Base-by-base conservation (phyloP, 495 filamentous ascomycete genomes). In the Tuber calosporum region DNA sequence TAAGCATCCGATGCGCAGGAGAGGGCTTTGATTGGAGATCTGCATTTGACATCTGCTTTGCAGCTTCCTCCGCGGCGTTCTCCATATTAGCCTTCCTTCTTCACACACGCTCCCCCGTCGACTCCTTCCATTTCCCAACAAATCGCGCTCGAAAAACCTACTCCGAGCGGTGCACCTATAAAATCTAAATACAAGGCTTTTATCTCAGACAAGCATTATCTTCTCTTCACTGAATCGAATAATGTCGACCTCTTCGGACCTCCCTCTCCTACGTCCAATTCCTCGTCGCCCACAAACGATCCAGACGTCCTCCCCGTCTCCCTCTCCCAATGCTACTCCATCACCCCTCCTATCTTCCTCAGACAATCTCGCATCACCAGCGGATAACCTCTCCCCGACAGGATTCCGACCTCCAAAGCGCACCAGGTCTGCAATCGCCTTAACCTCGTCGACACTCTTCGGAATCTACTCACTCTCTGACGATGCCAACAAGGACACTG, bases 381-480 rank as follows among this genome's bases (percentile, higher is more conserved):
- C 30, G 67, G 80, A 78, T 37, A 80, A 80, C 72, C 45, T 70
- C 22, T 36, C 58, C 19, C 38, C 17, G 8, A 66, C 67, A 68
- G 53, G 34, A 34, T 34, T 30, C 4, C 8, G 77, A 43, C 77
- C 83, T 36, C 75, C 86, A 62, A 89, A 86, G 81, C 88, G 91
- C 70, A 90, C 90, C 40, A 88, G 89, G 69, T 97, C 93, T 4
- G 86, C 92, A 39, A 86, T 94, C 78, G 96, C 97, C 81, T 87
- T 98, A 69, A 97, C 93, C 39, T 89, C 91, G 20, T 92, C 92
- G 3, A 97, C 95, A 1, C 88, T 98, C 0, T 91, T 89, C 76
- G 95, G 95, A 66, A 99, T 98, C 81, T 98, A 95, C 84, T 87
- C 88, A 17, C 91, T 90, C 20, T 88, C 87, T 66, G 70, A 80